Conservation (phyloP, 371 early-diverging fungal species). For the Rhizopus delemar region DNA sequence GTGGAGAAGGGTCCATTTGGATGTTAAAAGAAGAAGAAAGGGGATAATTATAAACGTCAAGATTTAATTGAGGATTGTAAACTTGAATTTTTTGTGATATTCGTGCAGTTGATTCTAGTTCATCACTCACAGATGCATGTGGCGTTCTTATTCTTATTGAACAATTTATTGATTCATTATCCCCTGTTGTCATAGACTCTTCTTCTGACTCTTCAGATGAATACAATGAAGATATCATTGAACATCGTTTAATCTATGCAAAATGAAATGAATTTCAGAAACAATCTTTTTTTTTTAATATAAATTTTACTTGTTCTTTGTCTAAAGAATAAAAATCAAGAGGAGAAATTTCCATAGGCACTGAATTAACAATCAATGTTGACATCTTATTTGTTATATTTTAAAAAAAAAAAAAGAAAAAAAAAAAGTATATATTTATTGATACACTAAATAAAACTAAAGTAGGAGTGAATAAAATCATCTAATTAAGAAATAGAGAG, state of each 20-base stretch:
- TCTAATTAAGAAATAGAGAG: neutral
- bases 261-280: neutral
- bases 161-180: neutral
- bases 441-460: neutral
- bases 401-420: conserved; percentile 1
- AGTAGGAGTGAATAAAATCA: conserved; percentile 1
- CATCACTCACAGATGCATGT: neutral
- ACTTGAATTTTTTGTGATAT: neutral
- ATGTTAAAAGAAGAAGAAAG: conserved; percentile 5
- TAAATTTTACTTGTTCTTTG: conserved; percentile 1
- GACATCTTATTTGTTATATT: conserved; percentile 1
- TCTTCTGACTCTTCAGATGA: conserved; percentile 2
- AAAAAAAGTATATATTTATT: neutral
- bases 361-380: conserved; percentile 4
- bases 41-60: neutral
- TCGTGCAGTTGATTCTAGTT: neutral
- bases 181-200: conserved; percentile 5
- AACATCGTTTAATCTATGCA: neutral
- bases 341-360: neutral
- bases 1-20: conserved; percentile 2
- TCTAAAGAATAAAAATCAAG: conserved; percentile 1
- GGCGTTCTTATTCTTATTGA: conserved; percentile 3
- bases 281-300: neutral
- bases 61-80: neutral
- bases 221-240: neutral